Evolutionary conservation across 345 rosid genomes (phyloP).

Genomic region (Hibiscus syriacus): DNA sequence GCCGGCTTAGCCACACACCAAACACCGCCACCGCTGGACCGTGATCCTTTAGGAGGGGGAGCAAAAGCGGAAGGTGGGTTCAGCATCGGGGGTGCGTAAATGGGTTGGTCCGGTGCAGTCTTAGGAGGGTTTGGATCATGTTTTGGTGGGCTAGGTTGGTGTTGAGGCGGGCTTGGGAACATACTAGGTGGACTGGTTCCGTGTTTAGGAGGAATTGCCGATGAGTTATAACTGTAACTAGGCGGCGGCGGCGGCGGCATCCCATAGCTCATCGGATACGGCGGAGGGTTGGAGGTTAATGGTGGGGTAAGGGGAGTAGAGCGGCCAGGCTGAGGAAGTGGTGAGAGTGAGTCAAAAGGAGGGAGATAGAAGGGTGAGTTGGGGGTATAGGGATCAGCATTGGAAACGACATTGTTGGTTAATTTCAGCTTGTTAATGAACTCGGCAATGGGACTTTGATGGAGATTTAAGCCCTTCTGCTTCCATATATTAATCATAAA

Average conservation of each 20-base stretch:
- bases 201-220: not conserved
- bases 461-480: not conserved
- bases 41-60: no score
- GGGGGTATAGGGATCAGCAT: not conserved
- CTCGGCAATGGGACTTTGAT: not conserved
- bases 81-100: not conserved
- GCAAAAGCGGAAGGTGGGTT: no score
- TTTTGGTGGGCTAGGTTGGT: conserved; percentile 13
- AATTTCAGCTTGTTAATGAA: not conserved
- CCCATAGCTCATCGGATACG: conserved; percentile 7
- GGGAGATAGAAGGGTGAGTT: conserved; percentile 19
- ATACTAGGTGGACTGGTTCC: not conserved
- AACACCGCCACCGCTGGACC: no score
- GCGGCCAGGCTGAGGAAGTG: conserved; percentile 9
- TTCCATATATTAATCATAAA: not conserved
- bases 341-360: conserved; percentile 20
- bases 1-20: conserved; percentile 49
- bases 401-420: not conserved
- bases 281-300: conserved; percentile 4
- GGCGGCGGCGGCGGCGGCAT: no score
- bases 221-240: conserved; percentile 5
- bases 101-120: conserved; percentile 6
- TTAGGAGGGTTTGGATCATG: not conserved
- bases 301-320: conserved; percentile 14
- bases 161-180: conserved; percentile 7